These are phyloP conservation scores for Nemania sp. DNA, from an alignment of 2,329 filamentous ascomycete genomes.

Conservation along the genomic window DNA sequence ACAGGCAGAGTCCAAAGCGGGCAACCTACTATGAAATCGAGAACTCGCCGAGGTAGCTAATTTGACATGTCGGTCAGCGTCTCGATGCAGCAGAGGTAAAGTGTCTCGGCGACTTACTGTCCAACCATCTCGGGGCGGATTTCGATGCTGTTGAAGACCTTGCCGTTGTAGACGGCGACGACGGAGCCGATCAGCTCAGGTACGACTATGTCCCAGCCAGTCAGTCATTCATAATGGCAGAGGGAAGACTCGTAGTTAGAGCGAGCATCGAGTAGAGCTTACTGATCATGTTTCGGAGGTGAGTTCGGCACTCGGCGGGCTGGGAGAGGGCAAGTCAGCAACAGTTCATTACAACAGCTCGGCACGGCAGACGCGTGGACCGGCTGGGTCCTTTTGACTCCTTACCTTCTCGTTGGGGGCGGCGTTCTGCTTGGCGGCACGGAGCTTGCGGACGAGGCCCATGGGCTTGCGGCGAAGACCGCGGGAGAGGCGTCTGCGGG, in stretches of 20 bases:
- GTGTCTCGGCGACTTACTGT: constrained; percentile 66
- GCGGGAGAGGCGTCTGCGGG: constrained; percentile 98
- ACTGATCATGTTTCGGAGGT: constrained; percentile 98
- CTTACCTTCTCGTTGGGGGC: constrained; percentile 82
- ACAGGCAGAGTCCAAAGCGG: neutral
- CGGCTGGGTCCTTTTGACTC: too few species aligned
- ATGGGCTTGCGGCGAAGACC: constrained; percentile 99
- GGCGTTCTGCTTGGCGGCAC: constrained; percentile 98
- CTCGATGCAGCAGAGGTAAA: neutral
- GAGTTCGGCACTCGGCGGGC: constrained; percentile 57
- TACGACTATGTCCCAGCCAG: constrained; percentile 59
- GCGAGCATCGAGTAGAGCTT: neutral
- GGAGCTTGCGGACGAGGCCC: constrained; percentile 99
- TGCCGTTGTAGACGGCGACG: constrained; percentile 99
- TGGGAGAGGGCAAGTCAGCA: constrained; percentile 12
- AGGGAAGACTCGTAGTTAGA: neutral
- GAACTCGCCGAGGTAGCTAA: constrained; percentile 80
- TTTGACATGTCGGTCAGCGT: constrained; percentile 12
- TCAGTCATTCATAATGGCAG: neutral
- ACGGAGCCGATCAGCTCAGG: constrained; percentile 99
- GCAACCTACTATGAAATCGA: constrained; percentile 96
- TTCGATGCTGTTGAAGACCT: constrained; percentile 99
- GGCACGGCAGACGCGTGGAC: neutral
- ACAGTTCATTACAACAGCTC: neutral
- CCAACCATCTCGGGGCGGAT: constrained; percentile 99